Conservation (phyloP, 441 rosid genomes). For the Pelargonium cotyledonis region DNA sequence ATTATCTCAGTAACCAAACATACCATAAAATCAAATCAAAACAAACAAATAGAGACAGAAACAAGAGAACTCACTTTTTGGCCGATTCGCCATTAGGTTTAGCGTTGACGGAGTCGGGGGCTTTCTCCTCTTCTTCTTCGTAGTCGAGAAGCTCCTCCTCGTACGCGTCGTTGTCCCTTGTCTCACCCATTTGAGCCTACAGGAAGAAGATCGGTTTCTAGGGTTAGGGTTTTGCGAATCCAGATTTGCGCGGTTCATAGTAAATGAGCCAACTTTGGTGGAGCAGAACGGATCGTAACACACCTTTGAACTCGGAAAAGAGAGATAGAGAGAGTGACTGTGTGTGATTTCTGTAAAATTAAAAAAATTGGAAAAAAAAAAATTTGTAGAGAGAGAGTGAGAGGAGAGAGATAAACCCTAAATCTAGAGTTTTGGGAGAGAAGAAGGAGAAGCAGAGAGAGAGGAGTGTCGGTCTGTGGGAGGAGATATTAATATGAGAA, state of each 20-base stretch:
- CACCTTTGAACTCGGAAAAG: background rate
- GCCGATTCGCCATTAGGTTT: constrained; percentile 86
- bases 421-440: too few species aligned
- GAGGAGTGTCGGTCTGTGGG: too few species aligned
- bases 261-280: background rate
- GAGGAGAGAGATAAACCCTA: too few species aligned
- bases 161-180: constrained; percentile 86
- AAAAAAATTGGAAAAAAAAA: too few species aligned
- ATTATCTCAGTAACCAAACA: background rate
- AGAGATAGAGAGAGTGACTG: too few species aligned
- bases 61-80: constrained; percentile 54
- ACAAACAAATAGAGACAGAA: background rate
- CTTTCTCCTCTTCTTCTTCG: constrained; percentile 93
- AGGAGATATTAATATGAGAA: too few species aligned
- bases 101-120: constrained; percentile 53
- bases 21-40: background rate
- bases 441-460: too few species aligned
- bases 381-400: too few species aligned
- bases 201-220: constrained; percentile 11
- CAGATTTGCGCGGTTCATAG: background rate
- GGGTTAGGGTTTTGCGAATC: constrained; percentile 28
- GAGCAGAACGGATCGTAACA: background rate
- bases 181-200: constrained; percentile 62
- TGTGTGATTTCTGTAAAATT: too few species aligned
- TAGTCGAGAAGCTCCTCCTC: constrained; percentile 99